Evolutionary conservation across 768 basidiomycete genomes (phyloP).

Genomic region (Boletus vinaceobasis): DNA sequence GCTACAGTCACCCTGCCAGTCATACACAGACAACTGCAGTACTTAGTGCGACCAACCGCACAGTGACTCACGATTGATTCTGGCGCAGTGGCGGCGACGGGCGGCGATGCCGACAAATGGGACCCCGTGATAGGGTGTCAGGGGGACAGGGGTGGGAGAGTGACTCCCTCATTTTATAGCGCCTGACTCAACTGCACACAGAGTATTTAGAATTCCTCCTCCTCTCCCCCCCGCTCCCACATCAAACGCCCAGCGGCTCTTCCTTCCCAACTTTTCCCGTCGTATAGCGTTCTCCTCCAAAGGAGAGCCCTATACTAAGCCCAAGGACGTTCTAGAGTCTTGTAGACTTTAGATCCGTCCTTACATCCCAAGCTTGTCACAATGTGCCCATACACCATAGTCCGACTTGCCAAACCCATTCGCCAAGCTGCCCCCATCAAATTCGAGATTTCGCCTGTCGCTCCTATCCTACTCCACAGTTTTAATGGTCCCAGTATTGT

Average conservation of each 20-base stretch:
- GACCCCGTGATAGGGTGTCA: constrained; percentile 28
- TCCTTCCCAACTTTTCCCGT: neutral
- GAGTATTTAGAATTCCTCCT: constrained; percentile 23
- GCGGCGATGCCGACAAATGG: neutral
- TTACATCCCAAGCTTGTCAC: constrained; percentile 23
- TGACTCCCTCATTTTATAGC: constrained; percentile 35
- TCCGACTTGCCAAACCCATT: constrained; percentile 25
- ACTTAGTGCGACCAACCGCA: neutral
- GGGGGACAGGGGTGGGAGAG: constrained; percentile 25
- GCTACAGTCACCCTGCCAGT: too few species aligned
- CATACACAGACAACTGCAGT: neutral
- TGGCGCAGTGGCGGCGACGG: neutral
- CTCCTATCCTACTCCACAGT: constrained; percentile 15
- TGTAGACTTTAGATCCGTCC: constrained; percentile 35
- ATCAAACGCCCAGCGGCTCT: constrained; percentile 2
- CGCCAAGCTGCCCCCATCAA: constrained; percentile 14
- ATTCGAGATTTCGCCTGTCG: constrained; percentile 13
- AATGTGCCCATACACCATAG: constrained; percentile 38
- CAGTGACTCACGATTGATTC: neutral
- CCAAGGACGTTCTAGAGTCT: constrained; percentile 44
- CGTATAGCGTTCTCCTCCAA: constrained; percentile 23
- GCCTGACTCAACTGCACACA: constrained; percentile 21
- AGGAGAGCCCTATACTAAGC: constrained; percentile 19
- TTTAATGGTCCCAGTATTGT: constrained; percentile 35
- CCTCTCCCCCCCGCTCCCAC: neutral